These are phyloP conservation scores for Noccaea bulbosa DNA, from an alignment of 345 rosid species.

Conservation along the genomic window DNA sequence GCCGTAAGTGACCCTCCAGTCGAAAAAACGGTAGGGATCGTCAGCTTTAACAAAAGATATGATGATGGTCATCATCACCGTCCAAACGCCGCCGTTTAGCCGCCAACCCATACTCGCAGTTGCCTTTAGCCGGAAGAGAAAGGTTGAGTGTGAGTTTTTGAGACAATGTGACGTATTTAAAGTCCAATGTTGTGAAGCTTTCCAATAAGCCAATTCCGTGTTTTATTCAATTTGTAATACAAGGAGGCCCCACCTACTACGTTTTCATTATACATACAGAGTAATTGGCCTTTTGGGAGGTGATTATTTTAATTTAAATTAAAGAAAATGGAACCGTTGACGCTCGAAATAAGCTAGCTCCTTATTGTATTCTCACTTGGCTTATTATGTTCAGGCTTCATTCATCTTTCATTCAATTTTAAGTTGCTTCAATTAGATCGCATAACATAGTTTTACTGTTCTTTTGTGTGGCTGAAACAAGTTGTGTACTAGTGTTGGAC, in stretches of 20 bases:
- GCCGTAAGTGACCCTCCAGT: conserved; percentile 80
- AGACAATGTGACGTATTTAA: conserved; percentile 36
- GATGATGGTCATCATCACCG: conserved; percentile 19
- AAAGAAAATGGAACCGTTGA: not conserved
- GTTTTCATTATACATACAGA: not conserved
- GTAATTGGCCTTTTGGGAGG: conserved; percentile 8
- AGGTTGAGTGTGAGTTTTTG: not conserved
- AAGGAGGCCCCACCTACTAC: conserved; percentile 30
- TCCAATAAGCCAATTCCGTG: conserved; percentile 38
- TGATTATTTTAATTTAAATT: not conserved
- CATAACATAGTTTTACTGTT: not conserved
- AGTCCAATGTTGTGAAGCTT: conserved; percentile 31
- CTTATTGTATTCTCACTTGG: too few relatives aligned
- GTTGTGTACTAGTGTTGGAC: too few relatives aligned
- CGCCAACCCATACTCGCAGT: conserved; percentile 19
- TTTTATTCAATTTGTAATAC: conserved; percentile 26
- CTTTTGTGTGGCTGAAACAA: not conserved
- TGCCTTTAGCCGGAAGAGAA: not conserved
- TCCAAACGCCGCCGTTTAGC: conserved; percentile 20
- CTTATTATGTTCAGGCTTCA: not conserved
- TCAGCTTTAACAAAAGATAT: conserved; percentile 49
- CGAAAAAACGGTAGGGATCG: conserved; percentile 67
- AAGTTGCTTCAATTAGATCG: not conserved
- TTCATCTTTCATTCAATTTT: not conserved
- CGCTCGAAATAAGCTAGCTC: not conserved